phyloP scores from a whole-genome alignment of 2,329 filamentous ascomycete genomes.

The Atkinsonella texensis region DNA sequence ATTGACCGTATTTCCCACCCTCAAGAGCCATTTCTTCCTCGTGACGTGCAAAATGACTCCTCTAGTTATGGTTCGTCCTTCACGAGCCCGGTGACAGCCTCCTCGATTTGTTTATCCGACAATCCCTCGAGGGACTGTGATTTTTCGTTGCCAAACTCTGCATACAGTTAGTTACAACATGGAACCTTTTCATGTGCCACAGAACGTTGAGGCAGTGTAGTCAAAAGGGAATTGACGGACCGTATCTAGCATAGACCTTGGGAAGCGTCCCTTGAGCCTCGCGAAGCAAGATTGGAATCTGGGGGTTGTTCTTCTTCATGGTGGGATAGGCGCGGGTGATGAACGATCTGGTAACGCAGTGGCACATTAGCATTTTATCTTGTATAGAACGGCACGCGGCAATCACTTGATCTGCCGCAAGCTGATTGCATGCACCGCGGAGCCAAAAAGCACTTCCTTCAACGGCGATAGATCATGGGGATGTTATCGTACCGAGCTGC shows the following conservation, averaged over 20 bases:
- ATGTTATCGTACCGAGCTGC: slow-evolving; percentile 57
- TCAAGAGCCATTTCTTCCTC: neutral
- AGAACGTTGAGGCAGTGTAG: neutral
- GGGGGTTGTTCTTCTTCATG: slow-evolving; percentile 98
- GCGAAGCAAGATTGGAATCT: slow-evolving; percentile 86
- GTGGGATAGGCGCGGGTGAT: slow-evolving; percentile 84
- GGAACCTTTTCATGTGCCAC: neutral
- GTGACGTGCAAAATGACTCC: too few relatives aligned
- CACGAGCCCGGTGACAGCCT: slow-evolving; percentile 42
- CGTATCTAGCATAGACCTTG: slow-evolving; percentile 85
- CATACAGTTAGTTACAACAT: neutral
- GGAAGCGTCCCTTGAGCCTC: slow-evolving; percentile 79
- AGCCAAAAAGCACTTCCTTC: neutral
- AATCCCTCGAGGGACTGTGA: slow-evolving; percentile 46
- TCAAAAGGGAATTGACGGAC: slow-evolving; percentile 31
- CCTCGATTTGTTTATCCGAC: slow-evolving; percentile 50
- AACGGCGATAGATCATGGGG: slow-evolving; percentile 6
- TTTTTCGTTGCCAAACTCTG: slow-evolving; percentile 46
- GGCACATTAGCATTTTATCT: neutral
- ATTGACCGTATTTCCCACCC: neutral
- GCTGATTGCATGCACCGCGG: too few relatives aligned
- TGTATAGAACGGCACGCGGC: too few relatives aligned
- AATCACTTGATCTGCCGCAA: neutral
- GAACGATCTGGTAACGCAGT: slow-evolving; percentile 55
- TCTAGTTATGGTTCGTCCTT: slow-evolving; percentile 18